Conservation (phyloP, 2,329 filamentous ascomycete species). For the Diaporthe citri region DNA sequence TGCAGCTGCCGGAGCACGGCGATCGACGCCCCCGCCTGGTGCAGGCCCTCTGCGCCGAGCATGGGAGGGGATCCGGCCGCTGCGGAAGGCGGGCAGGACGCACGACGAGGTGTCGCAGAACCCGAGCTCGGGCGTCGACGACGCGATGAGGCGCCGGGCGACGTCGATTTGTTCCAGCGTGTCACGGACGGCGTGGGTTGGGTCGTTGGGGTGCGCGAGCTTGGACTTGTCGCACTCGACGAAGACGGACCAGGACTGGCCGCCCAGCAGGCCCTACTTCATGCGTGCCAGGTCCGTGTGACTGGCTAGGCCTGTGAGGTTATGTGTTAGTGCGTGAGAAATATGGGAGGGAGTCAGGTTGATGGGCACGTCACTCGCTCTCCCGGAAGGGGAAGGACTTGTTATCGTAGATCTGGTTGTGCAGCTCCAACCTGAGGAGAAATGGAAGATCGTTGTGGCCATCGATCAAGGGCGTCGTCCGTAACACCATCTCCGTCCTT, state of each 20-base stretch:
- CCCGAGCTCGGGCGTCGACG: constrained; percentile 12
- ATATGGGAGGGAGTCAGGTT: background rate
- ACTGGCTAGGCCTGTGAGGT: constrained; percentile 30
- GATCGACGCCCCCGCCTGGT: constrained; percentile 29
- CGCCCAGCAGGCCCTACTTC: constrained; percentile 47
- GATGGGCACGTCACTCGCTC: background rate
- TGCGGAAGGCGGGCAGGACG: background rate
- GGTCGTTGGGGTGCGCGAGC: constrained; percentile 8
- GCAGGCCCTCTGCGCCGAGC: constrained; percentile 31
- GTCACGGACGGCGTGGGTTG: constrained; percentile 23
- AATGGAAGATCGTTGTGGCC: constrained; percentile 50
- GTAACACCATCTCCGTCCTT: constrained; percentile 38
- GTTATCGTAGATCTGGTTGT: constrained; percentile 46
- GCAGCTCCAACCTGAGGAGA: constrained; percentile 47
- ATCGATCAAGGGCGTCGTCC: constrained; percentile 46
- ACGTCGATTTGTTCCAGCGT: constrained; percentile 31
- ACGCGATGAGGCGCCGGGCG: background rate
- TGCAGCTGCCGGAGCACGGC: constrained; percentile 29
- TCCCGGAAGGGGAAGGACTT: constrained; percentile 31
- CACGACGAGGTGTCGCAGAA: constrained; percentile 14
- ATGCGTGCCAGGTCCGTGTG: constrained; percentile 48
- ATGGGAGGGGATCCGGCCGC: constrained; percentile 21
- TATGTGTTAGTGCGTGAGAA: fast-evolving
- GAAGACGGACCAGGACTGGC: constrained; percentile 48
- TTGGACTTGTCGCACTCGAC: constrained; percentile 17